Evolutionary conservation across 352 stramenopile genomes (phyloP).

Genomic region (Saprolegnia diclina): DNA sequence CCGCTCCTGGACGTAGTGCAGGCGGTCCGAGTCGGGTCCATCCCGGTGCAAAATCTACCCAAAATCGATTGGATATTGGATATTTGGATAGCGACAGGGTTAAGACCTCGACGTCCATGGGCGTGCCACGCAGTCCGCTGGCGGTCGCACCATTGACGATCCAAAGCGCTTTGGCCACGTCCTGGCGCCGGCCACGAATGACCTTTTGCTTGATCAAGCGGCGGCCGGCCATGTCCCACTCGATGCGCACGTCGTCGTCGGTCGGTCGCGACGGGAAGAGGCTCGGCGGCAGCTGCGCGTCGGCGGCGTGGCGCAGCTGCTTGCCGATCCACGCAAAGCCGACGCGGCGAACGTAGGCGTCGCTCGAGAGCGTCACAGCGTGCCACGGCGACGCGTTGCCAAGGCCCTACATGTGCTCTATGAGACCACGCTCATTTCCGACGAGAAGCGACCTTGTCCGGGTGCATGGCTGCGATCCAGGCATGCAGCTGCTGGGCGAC

Average conservation of each 20-base stretch:
- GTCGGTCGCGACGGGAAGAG: not conserved
- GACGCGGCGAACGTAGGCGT: not conserved
- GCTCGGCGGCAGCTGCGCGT: not conserved
- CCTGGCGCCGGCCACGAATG: not conserved
- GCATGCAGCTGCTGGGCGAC: not conserved
- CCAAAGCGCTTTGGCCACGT: not conserved
- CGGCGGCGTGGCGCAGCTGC: not conserved
- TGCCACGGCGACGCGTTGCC: not conserved
- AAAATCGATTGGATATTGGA: not conserved
- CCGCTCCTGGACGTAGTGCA: not conserved
- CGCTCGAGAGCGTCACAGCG: not conserved
- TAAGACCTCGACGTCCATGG: not conserved
- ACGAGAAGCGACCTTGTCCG: too few relatives aligned
- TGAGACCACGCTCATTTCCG: too few relatives aligned
- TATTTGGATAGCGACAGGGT: not conserved
- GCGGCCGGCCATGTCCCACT: not conserved
- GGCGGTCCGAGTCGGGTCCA: not conserved
- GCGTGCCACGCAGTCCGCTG: not conserved
- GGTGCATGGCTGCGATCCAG: not conserved
- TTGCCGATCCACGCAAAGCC: not conserved
- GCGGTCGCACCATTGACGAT: not conserved
- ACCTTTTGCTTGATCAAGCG: not conserved
- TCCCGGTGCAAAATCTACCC: not conserved
- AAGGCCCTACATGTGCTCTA: not conserved
- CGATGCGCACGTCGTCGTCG: not conserved